Base-by-base conservation (phyloP, 2,329 filamentous ascomycete species). In the Pseudogymnoascus sp. region DNA sequence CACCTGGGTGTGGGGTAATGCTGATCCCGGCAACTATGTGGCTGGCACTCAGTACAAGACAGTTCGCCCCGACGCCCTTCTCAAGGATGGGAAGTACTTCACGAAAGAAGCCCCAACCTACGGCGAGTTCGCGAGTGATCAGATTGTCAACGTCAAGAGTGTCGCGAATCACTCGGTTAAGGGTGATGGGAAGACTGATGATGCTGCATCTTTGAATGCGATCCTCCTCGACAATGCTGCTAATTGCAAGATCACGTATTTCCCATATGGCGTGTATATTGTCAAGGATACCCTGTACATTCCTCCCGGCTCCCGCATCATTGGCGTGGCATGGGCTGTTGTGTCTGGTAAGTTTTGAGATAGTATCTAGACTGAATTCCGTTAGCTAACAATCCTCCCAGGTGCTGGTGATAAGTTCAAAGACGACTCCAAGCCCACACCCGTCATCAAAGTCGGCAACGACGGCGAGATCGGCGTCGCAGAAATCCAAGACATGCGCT, bases 271-370 rank as follows among this genome's bases (percentile, higher is more conserved):
- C 7, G 68, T 73, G n/a, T 79, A 83, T 68, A 71, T 77, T 29
- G 75, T 82, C 16, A 77, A 74, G 0, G 71, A 73, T 11, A 83
- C 81, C 0, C 70, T 83, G 18, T 73, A 75, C 18, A 69, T 83
- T 34, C 81, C 81, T 0, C 72, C 76, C 6, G 77, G 80, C 11
- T 80, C 81, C 4, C 76, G 77, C 2, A 78, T 86, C 26, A 75
- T 83, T 8, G 84, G 84, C 18, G 81, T 86, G 71, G 77, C 78
- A 4, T 83, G 80, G 76, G 77, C 81, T 7, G 76, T 75, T 54
- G 47, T 54, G 4, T 31, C 47, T 18, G 47, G 47, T 51, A 51
- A 51, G 45, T 51, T 26, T 10, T 51, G 3, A 51, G 29, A n/a
- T 5, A 2, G 5, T 2, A 2, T 29, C 2, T 47, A 18, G 21